phyloP scores from a whole-genome alignment of 371 early-diverging fungal genomes.

The Saksenaea vasiformis region DNA sequence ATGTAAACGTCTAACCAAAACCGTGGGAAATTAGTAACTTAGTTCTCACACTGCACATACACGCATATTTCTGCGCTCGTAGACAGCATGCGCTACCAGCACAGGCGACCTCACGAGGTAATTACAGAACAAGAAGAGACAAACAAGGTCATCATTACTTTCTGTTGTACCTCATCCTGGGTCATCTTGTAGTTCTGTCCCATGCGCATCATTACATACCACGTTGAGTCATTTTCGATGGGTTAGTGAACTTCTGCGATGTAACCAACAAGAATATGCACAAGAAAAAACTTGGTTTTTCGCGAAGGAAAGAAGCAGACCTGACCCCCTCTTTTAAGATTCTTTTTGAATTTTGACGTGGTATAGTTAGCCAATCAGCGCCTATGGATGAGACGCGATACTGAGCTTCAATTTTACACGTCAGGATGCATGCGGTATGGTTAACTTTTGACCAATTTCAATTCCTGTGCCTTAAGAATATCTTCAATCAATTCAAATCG shows the following conservation, averaged over 20 bases:
- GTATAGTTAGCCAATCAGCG: neutral
- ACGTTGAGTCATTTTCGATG: neutral
- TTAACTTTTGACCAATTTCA: too few species aligned
- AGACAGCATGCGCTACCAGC: neutral
- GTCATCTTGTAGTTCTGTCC: neutral
- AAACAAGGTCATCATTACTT: neutral
- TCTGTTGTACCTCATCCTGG: neutral
- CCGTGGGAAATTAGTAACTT: conserved; percentile 2
- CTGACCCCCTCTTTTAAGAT: neutral
- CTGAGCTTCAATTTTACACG: neutral
- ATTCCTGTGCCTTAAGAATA: too few species aligned
- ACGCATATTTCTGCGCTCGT: neutral
- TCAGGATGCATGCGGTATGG: too few species aligned
- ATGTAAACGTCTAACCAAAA: conserved; percentile 78
- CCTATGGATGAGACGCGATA: neutral
- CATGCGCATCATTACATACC: neutral
- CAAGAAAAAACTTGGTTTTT: neutral
- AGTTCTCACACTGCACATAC: neutral
- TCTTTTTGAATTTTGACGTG: conserved; percentile 3
- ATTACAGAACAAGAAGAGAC: neutral
- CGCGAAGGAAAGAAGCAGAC: neutral
- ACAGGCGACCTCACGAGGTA: neutral
- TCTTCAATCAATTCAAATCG: too few species aligned
- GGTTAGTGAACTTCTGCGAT: neutral
- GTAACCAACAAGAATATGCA: neutral